These are phyloP conservation scores for Arthrobotrys sphaeroides DNA, from an alignment of 2,329 filamentous ascomycete genomes.

Conservation along the genomic window DNA sequence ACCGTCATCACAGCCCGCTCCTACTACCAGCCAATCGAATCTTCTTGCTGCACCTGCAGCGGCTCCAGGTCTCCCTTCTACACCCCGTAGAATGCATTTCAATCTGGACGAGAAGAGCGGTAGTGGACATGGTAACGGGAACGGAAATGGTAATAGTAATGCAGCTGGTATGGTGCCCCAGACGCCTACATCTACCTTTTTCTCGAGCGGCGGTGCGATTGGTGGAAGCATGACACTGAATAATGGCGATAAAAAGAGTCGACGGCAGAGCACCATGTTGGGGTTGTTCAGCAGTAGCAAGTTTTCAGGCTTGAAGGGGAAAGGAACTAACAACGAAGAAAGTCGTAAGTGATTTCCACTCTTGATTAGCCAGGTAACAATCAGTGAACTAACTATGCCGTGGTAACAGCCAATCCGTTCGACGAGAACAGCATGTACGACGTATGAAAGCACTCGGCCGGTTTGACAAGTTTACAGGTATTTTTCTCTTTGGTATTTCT, in stretches of 20 bases:
- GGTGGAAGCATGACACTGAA: conserved; percentile 46
- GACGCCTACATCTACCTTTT: conserved; percentile 40
- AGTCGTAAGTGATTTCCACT: conserved; percentile 48
- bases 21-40: conserved; percentile 11
- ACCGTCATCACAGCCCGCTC: conserved; percentile 12
- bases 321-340: conserved; percentile 39
- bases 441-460: conserved; percentile 26
- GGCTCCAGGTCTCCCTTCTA: conserved; percentile 37
- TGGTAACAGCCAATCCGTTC: conserved; percentile 45
- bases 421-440: conserved; percentile 54
- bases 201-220: conserved; percentile 48
- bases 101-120: conserved; percentile 34
- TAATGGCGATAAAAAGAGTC: conserved; percentile 50
- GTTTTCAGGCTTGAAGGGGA: conserved; percentile 43
- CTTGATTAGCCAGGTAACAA: too few species aligned
- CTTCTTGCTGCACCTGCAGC: conserved; percentile 26
- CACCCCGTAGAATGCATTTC: conserved; percentile 49
- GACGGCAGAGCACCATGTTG: conserved; percentile 53
- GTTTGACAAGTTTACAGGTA: conserved; percentile 17
- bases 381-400: conserved; percentile 11
- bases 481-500: conserved; percentile 11
- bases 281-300: conserved; percentile 53
- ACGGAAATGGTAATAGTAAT: conserved; percentile 8
- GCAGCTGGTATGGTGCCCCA: conserved; percentile 37
- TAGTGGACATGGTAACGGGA: background rate